phyloP scores from a whole-genome alignment of 1,139 yeast genomes.

The Torulaspora globosa region DNA sequence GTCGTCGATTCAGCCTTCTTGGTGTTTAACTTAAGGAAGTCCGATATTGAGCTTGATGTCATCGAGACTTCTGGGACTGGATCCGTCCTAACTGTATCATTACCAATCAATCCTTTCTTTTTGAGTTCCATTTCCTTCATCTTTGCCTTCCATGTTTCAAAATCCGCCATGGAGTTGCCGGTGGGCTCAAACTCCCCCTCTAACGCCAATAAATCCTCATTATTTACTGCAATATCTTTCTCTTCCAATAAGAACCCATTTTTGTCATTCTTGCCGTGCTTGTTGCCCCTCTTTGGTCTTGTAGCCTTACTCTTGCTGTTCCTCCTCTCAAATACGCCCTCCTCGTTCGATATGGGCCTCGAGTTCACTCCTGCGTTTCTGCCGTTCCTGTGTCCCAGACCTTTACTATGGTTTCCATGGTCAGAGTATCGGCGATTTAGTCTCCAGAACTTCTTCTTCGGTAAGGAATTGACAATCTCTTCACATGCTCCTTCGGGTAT shows the following conservation, averaged over 20 bases:
- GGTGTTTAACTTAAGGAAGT: slow-evolving; percentile 30
- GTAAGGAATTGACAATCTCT: slow-evolving; percentile 20
- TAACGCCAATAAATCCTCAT: slow-evolving; percentile 29
- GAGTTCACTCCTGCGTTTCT: slow-evolving; percentile 9
- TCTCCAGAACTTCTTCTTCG: slow-evolving; percentile 37
- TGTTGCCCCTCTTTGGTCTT: slow-evolving; percentile 14
- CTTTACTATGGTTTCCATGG: slow-evolving; percentile 13
- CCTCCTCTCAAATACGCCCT: slow-evolving; percentile 17
- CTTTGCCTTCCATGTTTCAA: slow-evolving; percentile 62
- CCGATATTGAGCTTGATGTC: slow-evolving; percentile 32
- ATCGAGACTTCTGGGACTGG: slow-evolving; percentile 14
- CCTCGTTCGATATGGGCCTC: slow-evolving; percentile 12
- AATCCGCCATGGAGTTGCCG: slow-evolving; percentile 60
- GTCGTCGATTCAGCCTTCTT: slow-evolving; percentile 11
- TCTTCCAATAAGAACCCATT: slow-evolving; percentile 18
- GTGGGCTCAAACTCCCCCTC: slow-evolving; percentile 37
- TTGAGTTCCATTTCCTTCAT: slow-evolving; percentile 54
- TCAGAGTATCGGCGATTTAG: slow-evolving; percentile 29
- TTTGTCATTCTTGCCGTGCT: slow-evolving; percentile 17
- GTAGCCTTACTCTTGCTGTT: slow-evolving; percentile 19
- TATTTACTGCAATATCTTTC: slow-evolving; percentile 22
- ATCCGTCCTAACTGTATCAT: slow-evolving; percentile 8
- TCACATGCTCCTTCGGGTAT: slow-evolving; percentile 19
- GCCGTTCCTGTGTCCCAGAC: slow-evolving; percentile 9
- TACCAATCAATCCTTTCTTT: slow-evolving; percentile 42